A percentile compares a stretch with the other conserved stretches of the same genome.
These are phyloP conservation scores for Colletotrichum zoysiae DNA, from an alignment of 2,329 filamentous ascomycete genomes.

Conservation along the genomic window DNA sequence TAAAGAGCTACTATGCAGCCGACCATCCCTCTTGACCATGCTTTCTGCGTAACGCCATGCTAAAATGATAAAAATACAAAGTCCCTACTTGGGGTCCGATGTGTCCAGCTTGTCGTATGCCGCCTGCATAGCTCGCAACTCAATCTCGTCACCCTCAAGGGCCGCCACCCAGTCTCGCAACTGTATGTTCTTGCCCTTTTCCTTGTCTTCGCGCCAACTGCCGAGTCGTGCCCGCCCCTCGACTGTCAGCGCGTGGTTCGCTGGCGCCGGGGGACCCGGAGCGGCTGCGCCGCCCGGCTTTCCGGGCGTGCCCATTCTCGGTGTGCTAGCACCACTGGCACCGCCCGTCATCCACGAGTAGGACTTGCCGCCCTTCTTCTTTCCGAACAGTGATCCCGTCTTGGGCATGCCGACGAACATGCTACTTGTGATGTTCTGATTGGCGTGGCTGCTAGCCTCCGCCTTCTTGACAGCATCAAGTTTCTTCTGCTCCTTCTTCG, in stretches of 20 bases:
- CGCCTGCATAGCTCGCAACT: constrained; percentile 71
- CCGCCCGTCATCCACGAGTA: constrained; percentile 81
- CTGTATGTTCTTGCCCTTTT: constrained; percentile 84
- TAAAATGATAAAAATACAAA: constrained; percentile 49
- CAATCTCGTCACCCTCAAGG: constrained; percentile 82
- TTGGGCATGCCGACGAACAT: constrained; percentile 77
- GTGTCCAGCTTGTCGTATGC: constrained; percentile 67
- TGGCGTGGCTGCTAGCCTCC: constrained; percentile 82
- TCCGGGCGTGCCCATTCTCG: constrained; percentile 54
- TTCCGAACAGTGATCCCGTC: constrained; percentile 67
- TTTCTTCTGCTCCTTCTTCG: constrained; percentile 88
- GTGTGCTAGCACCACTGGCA: constrained; percentile 66
- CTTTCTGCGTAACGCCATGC: constrained; percentile 50
- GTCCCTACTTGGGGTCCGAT: constrained; percentile 56
- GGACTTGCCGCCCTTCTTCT: constrained; percentile 73
- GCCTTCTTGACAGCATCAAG: constrained; percentile 81
- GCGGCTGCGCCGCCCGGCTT: constrained; percentile 52
- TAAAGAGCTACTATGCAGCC: constrained; percentile 22
- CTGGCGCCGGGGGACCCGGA: constrained; percentile 48
- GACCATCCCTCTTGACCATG: constrained; percentile 34
- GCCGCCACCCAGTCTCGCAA: constrained; percentile 84
- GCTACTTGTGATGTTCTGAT: constrained; percentile 85
- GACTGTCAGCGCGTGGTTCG: constrained; percentile 61
- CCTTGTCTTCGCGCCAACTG: constrained; percentile 82
- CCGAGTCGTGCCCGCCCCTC: constrained; percentile 75